phyloP scores from a whole-genome alignment of 495 filamentous ascomycete species.

The Trichocladium antarcticum region DNA sequence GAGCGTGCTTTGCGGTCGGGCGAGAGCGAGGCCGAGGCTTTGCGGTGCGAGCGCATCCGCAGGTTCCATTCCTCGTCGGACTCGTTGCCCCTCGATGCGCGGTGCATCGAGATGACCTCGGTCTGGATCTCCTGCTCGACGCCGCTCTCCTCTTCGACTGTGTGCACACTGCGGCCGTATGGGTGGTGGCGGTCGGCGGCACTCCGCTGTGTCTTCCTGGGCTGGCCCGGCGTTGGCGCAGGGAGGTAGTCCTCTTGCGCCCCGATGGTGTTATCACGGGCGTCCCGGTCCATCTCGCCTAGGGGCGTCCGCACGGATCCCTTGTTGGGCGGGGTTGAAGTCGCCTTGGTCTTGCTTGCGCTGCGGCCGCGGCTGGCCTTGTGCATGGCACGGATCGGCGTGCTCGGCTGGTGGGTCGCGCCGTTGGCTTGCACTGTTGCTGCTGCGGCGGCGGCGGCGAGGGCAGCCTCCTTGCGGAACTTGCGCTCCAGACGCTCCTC shows the following conservation, averaged over 20 bases:
- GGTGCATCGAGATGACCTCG: constrained; percentile 41
- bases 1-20: constrained; percentile 33
- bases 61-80: constrained; percentile 70
- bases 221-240: constrained; percentile 91
- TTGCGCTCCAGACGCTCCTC: constrained; percentile 69
- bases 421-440: constrained; percentile 23
- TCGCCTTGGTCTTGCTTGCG: constrained; percentile 48
- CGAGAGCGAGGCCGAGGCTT: constrained; percentile 34
- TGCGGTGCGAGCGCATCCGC: constrained; percentile 54
- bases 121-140: constrained; percentile 20
- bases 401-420: constrained; percentile 43
- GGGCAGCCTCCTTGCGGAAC: constrained; percentile 38
- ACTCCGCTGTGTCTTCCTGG: constrained; percentile 63
- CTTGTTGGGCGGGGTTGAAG: constrained; percentile 72
- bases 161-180: constrained; percentile 36
- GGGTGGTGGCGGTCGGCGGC: constrained; percentile 41
- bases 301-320: constrained; percentile 69
- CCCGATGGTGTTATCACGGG: constrained; percentile 36
- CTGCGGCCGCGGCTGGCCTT: constrained; percentile 34
- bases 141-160: constrained; percentile 33
- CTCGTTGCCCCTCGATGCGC: constrained; percentile 45
- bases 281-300: constrained; percentile 78
- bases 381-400: constrained; percentile 68
- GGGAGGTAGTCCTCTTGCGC: constrained; percentile 74
- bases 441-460: constrained; percentile 42